These are phyloP conservation scores for Cicer bijugum DNA, from an alignment of 306 rosid genomes.

Conservation along the genomic window DNA sequence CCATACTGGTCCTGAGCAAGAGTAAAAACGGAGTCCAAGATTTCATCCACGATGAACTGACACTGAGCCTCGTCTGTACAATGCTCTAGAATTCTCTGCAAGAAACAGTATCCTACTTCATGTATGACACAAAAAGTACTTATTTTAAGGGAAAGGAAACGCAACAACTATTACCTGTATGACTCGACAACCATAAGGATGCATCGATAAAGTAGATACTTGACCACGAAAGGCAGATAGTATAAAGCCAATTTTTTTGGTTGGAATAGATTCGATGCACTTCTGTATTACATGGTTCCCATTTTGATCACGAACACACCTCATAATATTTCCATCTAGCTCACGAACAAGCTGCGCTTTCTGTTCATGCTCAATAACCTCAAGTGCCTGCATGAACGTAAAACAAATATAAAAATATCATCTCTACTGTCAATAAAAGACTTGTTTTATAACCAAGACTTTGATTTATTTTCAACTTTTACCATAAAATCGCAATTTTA, in stretches of 20 bases:
- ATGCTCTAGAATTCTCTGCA: slow-evolving; percentile 69
- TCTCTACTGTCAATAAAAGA: not conserved
- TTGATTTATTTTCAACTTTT: slow-evolving; percentile 11
- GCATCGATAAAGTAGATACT: slow-evolving; percentile 58
- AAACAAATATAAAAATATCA: slow-evolving; percentile 26
- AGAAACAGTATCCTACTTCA: slow-evolving; percentile 39
- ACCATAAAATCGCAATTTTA: slow-evolving; percentile 4
- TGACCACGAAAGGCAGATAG: slow-evolving; percentile 64
- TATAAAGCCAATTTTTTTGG: slow-evolving; percentile 53
- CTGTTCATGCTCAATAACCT: slow-evolving; percentile 66
- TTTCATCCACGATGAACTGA: slow-evolving; percentile 71
- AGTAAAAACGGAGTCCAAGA: slow-evolving; percentile 61
- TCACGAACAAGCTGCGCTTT: slow-evolving; percentile 65
- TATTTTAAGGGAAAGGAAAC: slow-evolving; percentile 19
- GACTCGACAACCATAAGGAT: slow-evolving; percentile 74
- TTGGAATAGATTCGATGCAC: slow-evolving; percentile 65
- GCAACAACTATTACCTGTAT: slow-evolving; percentile 55
- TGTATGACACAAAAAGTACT: slow-evolving; percentile 11
- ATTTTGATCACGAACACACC: slow-evolving; percentile 68
- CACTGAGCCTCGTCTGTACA: slow-evolving; percentile 58
- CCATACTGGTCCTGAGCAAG: slow-evolving; percentile 74
- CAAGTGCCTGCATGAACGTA: slow-evolving; percentile 59
- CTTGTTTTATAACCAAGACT: slow-evolving; percentile 12
- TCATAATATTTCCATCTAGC: slow-evolving; percentile 67
- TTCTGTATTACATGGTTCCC: slow-evolving; percentile 77